Base-by-base conservation (phyloP, 768 basidiomycete genomes). In the Tulasnella sp. region DNA sequence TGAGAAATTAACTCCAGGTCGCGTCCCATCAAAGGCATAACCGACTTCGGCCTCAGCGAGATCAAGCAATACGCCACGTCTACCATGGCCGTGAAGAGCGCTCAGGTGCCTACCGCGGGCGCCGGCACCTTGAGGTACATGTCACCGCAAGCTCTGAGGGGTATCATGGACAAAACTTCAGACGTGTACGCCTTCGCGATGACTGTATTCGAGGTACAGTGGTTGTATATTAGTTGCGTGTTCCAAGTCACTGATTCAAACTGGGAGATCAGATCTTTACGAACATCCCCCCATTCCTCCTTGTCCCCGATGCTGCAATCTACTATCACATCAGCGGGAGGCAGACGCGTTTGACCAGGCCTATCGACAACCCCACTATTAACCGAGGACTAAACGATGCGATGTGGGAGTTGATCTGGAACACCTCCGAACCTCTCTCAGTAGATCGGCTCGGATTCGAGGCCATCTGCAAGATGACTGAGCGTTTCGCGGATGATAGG, bases 41-140 rank as follows among this genome's bases (percentile, higher is more conserved):
- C 50, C 30, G 50, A 52, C 50, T 52, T 52, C 25, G 50, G 50
- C 5, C 50, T 52, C 24, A 52, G 50, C 50, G n/a, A 52, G 34
- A 38, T 52, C 50, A 52, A 52, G n/a, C n/a, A 34, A 19, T 52
- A n/a, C n/a, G 25, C 24, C n/a, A 52, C 50, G 9, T 29, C 50
- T 10, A 38, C 34, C 15, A 7, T 38, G 34, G 34, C 34, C 34
- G 34, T 38, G 5, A 4, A 25, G 24, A 21, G 19, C 25, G 7
- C 34, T 31, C 34, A 15, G 5, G 34, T 5, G 5, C 34, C 34
- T 38, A 19, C 9, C 12, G 19, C 5, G 7, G 34, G 34, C 15
- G n/a, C 12, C 7, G 50, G 50, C 19, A 52, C 50, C n/a, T 31
- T 31, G 50, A 52, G 50, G 19, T 52, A 52, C 34, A 52, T 52